Evolutionary conservation across 352 stramenopile genomes (phyloP).

Genomic region (Pythium periplocum): DNA sequence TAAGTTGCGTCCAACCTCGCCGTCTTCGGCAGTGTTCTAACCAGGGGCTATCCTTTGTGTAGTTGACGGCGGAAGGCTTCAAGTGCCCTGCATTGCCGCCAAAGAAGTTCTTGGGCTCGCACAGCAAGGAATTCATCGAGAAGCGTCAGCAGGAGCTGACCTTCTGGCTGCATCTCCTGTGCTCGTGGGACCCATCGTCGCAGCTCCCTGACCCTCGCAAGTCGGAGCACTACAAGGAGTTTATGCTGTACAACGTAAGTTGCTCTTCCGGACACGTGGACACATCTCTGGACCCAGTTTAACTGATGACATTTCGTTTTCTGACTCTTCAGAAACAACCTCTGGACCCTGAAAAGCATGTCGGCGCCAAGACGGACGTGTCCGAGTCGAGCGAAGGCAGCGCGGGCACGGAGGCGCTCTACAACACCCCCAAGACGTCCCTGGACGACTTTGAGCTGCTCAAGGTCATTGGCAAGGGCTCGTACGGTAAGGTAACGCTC

Average conservation of each 20-base stretch:
- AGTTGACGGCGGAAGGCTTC: slow-evolving; percentile 70
- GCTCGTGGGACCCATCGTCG: slow-evolving; percentile 61
- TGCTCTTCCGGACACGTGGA: not conserved
- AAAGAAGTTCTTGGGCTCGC: slow-evolving; percentile 87
- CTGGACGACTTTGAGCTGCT: slow-evolving; percentile 91
- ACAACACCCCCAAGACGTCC: slow-evolving; percentile 87
- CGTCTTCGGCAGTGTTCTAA: not conserved
- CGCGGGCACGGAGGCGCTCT: slow-evolving; percentile 49
- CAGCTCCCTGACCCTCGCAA: slow-evolving; percentile 53
- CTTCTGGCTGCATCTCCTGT: slow-evolving; percentile 83
- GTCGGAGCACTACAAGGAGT: slow-evolving; percentile 74
- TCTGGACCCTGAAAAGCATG: slow-evolving; percentile 35
- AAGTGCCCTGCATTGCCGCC: slow-evolving; percentile 76
- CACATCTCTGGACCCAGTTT: not conserved
- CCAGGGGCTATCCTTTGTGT: not conserved
- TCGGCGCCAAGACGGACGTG: slow-evolving; percentile 20
- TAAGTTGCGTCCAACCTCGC: slow-evolving; percentile 16
- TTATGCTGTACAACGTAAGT: slow-evolving; percentile 73
- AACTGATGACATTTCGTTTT: not conserved
- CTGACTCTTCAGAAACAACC: slow-evolving; percentile 55
- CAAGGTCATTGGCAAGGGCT: slow-evolving; percentile 90
- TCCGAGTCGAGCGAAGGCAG: slow-evolving; percentile 21
- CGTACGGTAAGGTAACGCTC: slow-evolving; percentile 89
- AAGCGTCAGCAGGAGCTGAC: slow-evolving; percentile 86
- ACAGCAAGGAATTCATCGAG: slow-evolving; percentile 89